Base-by-base conservation (phyloP, 768 basidiomycete genomes). In the Paxillus involutus region DNA sequence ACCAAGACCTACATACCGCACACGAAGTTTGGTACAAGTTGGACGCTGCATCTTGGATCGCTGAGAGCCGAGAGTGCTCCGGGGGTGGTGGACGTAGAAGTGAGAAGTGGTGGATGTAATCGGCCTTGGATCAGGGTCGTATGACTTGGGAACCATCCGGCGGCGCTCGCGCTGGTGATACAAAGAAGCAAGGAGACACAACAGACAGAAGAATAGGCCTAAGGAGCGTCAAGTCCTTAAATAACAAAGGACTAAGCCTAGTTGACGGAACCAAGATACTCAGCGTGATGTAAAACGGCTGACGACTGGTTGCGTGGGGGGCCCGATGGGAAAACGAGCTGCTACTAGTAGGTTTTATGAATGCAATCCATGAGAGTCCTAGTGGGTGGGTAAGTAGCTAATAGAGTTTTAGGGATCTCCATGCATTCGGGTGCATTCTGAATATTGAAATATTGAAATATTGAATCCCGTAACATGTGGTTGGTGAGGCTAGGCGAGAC, bases 1-100 rank as follows among this genome's bases (percentile, higher is more conserved):
- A 29, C 16, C 13, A 17, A 47, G 12, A 12, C 13, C n/a, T 11
- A 30, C 67, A 49, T 53, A 72, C 69, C 69, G 57, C 17, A 91
- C 80, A 56, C 83, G 85, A 52, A 88, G 76, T 50, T 73, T 75
- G 24, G 76, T 77, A 71, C 84, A 86, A 21, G 89, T 91, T 9
- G 89, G 89, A 26, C 70, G 77, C 65, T 89, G 88, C 81, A 86
- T 85, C 54, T 55, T 64, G 21, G 60, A 56, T 47, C 46, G 53
- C 21, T 47, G 59, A 44, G 32, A 40, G 49, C 32, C 54, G 53
- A 53, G 19, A 42, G 46, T 51, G 48, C 42, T 60, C 44, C 52
- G 57, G 6, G 52, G 26, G 56, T 64, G 59, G 61, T 57, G 48
- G 58, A 35, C 14, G 65, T 52, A 49, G 33, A 61, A 63, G 55